These are phyloP conservation scores for Didymella lethalis DNA, from an alignment of 2,329 filamentous ascomycete genomes.

Conservation along the genomic window DNA sequence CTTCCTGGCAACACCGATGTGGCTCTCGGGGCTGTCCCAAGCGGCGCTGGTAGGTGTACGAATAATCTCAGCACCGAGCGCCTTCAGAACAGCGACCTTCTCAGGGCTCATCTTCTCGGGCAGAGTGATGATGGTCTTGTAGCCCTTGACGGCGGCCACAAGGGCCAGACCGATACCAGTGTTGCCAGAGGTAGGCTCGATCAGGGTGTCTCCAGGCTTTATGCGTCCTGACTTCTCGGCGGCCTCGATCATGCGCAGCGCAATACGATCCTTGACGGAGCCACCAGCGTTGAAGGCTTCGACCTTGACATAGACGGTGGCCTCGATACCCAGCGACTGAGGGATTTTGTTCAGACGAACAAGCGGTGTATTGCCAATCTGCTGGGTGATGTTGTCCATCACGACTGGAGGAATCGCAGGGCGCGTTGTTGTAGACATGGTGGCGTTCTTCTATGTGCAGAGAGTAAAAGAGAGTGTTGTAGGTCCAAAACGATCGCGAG, in stretches of 20 bases:
- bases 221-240: conserved; percentile 91
- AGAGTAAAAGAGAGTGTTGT: background rate
- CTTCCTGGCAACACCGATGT: conserved; percentile 91
- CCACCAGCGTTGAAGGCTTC: conserved; percentile 95
- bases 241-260: conserved; percentile 95
- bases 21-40: conserved; percentile 92
- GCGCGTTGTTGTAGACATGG: conserved; percentile 59
- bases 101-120: conserved; percentile 99
- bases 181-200: conserved; percentile 97
- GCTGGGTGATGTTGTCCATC: conserved; percentile 76
- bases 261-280: conserved; percentile 94
- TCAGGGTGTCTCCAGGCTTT: conserved; percentile 95
- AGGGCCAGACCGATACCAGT: conserved; percentile 96
- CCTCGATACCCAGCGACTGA: conserved; percentile 86
- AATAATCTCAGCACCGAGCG: conserved; percentile 95
- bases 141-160: conserved; percentile 94
- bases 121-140: conserved; percentile 97
- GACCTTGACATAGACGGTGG: conserved; percentile 87
- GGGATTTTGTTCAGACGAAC: conserved; percentile 93
- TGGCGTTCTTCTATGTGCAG: conserved; percentile 18
- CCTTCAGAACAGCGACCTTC: conserved; percentile 93
- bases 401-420: conserved; percentile 63
- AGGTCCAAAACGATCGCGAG: background rate
- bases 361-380: conserved; percentile 96
- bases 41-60: conserved; percentile 95